phyloP scores from a whole-genome alignment of 179 eudicot genomes.

The Spinacia oleracea region DNA sequence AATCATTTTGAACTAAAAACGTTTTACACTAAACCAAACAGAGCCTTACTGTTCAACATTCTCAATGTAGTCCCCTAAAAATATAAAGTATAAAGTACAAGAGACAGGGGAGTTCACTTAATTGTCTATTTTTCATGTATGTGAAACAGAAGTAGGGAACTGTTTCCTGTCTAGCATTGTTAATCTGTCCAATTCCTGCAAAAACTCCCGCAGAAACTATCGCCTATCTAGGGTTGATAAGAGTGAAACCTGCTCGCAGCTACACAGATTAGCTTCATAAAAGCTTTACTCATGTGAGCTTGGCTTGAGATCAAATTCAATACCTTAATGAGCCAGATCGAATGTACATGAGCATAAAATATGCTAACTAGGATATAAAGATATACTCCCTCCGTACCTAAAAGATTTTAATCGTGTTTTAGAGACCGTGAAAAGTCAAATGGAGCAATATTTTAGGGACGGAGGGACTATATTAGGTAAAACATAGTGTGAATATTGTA shows the following conservation, averaged over 20 bases:
- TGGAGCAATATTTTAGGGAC: too few species aligned
- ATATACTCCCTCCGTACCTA: too few species aligned
- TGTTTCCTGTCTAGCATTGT: background rate
- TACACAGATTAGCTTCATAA: background rate
- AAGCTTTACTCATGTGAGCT: background rate
- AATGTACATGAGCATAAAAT: too few species aligned
- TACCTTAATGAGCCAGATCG: background rate
- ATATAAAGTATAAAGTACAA: background rate
- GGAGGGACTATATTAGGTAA: too few species aligned
- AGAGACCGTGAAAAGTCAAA: too few species aligned
- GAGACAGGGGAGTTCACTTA: background rate
- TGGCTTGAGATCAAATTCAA: background rate
- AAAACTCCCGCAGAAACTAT: too few species aligned
- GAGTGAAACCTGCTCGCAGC: background rate
- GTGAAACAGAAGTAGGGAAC: background rate
- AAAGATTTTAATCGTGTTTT: too few species aligned
- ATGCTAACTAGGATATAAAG: too few species aligned
- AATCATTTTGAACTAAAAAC: too few species aligned
- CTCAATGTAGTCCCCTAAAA: background rate
- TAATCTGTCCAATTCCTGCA: background rate
- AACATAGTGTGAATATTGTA: too few species aligned
- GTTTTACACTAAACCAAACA: too few species aligned
- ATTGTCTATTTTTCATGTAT: background rate
- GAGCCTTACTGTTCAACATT: background rate
- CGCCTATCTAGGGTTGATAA: too few species aligned